These are phyloP conservation scores for Macrolepiota dolichaula DNA, from an alignment of 768 basidiomycete genomes.

Conservation along the genomic window DNA sequence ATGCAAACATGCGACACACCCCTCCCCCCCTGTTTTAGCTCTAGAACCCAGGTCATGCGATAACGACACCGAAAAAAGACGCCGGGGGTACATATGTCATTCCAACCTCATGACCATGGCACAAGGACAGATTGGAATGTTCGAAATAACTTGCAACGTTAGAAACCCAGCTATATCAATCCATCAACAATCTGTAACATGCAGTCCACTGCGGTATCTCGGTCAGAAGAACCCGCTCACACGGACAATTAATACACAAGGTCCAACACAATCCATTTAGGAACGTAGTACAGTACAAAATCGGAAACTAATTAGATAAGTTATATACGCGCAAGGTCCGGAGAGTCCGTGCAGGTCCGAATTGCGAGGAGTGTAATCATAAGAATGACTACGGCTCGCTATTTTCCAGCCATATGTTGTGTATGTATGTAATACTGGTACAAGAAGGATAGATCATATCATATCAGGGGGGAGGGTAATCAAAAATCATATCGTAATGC, in stretches of 20 bases:
- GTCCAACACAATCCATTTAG: background rate
- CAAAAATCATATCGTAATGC: background rate
- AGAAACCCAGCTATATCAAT: background rate
- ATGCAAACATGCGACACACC: background rate
- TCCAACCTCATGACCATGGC: background rate
- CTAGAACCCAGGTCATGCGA: background rate
- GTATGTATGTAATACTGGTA: constrained; percentile 1
- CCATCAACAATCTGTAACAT: background rate
- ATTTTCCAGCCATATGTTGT: constrained; percentile 1
- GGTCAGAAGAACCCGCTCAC: background rate
- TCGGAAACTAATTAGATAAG: background rate
- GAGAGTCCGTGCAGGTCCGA: background rate
- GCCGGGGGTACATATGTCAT: background rate
- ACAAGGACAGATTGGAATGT: background rate
- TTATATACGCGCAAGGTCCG: background rate
- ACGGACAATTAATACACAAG: background rate
- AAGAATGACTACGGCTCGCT: background rate
- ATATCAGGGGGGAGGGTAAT: background rate
- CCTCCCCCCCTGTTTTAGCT: background rate
- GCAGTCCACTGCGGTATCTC: background rate
- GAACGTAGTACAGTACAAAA: background rate
- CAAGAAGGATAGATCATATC: background rate
- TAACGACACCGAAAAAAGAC: background rate
- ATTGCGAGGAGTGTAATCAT: background rate
- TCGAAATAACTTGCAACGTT: background rate